phyloP scores from a whole-genome alignment of 108 stramenopile species.

The Nannochloropsis oceanica region DNA sequence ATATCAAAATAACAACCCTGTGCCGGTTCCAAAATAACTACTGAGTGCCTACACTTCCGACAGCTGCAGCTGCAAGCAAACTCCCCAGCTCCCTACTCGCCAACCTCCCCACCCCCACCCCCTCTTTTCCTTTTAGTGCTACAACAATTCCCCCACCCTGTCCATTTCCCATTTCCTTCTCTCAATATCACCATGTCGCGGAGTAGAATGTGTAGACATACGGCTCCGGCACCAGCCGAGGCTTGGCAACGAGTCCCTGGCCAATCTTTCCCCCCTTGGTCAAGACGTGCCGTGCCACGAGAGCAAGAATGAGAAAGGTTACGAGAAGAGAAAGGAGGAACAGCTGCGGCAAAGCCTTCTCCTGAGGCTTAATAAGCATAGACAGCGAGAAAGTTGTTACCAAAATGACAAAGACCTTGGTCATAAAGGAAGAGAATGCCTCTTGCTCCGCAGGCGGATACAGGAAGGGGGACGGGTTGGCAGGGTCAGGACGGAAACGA shows the following conservation, averaged over 20 bases:
- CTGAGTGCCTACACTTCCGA: too few relatives aligned
- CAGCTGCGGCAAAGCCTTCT: not conserved
- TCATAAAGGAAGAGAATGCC: not conserved
- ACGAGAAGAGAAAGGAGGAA: not conserved
- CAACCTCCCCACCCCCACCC: not conserved
- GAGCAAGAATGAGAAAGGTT: not conserved
- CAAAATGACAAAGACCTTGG: not conserved
- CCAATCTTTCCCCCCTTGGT: not conserved
- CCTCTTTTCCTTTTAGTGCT: not conserved
- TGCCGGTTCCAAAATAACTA: too few relatives aligned
- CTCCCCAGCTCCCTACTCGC: too few relatives aligned
- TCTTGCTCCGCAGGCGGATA: not conserved
- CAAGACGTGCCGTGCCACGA: not conserved
- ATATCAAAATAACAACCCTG: too few relatives aligned
- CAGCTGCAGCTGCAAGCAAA: too few relatives aligned
- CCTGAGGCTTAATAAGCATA: not conserved
- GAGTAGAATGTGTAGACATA: not conserved
- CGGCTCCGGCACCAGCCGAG: not conserved
- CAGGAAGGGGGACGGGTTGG: constrained; percentile 1
- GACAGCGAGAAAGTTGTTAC: not conserved
- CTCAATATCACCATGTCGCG: not conserved
- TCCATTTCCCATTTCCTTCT: not conserved
- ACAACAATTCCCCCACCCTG: too few relatives aligned
- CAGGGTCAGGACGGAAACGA: constrained; percentile 19
- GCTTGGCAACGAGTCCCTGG: not conserved